phyloP scores from a whole-genome alignment of 768 basidiomycete species.

The Cyathus striatus region DNA sequence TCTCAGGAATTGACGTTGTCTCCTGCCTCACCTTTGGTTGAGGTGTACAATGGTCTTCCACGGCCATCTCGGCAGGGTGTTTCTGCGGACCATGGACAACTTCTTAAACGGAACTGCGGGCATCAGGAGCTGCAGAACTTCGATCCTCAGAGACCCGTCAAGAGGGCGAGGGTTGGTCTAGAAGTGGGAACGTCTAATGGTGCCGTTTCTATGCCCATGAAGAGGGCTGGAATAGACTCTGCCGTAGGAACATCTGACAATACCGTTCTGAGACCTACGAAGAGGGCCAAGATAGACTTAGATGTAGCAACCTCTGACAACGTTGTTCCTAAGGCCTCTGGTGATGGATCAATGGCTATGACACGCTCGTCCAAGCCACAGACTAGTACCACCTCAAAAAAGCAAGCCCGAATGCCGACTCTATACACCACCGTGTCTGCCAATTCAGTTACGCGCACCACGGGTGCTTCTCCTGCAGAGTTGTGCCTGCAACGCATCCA shows the following conservation, averaged over 20 bases:
- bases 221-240: no score
- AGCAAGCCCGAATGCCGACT: background rate
- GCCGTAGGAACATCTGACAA: background rate
- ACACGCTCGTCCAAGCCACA: no score
- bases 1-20: background rate
- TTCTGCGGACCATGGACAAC: no score
- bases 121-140: no score
- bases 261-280: background rate
- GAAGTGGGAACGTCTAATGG: no score
- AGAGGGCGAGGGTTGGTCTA: no score
- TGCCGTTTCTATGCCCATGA: no score
- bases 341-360: background rate
- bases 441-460: background rate
- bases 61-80: no score
- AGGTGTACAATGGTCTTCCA: no score
- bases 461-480: slow-evolving; percentile 6
- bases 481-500: slow-evolving; percentile 15
- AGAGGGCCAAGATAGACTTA: background rate
- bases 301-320: background rate
- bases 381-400: background rate
- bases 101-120: no score
- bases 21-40: no score
- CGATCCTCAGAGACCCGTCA: no score
- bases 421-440: background rate
- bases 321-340: background rate